Base-by-base conservation (phyloP, 1,284 basidiomycete species). In the Volvariella surrecta region DNA sequence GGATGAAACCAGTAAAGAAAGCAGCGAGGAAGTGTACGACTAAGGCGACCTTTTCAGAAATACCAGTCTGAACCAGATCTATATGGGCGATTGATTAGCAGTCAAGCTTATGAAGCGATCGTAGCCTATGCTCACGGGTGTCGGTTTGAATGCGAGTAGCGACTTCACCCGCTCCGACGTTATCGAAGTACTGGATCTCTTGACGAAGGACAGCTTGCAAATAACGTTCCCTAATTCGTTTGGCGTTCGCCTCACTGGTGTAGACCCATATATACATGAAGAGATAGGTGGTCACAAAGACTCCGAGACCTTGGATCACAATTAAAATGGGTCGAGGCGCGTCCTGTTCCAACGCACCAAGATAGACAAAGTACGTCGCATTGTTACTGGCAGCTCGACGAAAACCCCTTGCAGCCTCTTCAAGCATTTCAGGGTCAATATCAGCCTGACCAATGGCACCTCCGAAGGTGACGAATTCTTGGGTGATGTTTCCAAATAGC, bases 121-220 rank as follows among this genome's bases (percentile, higher is more conserved):
- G 15, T 20, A 16, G 6, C 8, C 19, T 13, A 32, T 24, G 65
- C 78, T 51, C 55, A 84, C 83, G 84, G 16, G 85, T 90, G 58
- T 92, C 89, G 1, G 86, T 90, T 59, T 94, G 89, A 50, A 97
- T 97, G 45, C 93, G 83, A 1, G 93, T 96, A 1, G 95, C 87
- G 30, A 99, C 82, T 62, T 97, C 95, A 48, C 94, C 95, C 3
- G 94, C 86, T 18, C 95, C 94, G 44, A 97, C 79, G 17, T 83
- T 78, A 59, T 98, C 95, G 57, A 97, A 97, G 67, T 80, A 98
- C 7, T 85, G 82, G 46, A 89, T 79, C 60, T 94, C 83, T 62
- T 92, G 86, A 31, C 89, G 82, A 11, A 94, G 70, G 7, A 91
- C 63, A 1, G 89, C 79, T 44, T 70, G 62, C 6, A 92, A 72